Evolutionary conservation across 345 rosid genomes (phyloP), one percentile per base, ranked within the genome.

Genomic region (Populus nigra): DNA sequence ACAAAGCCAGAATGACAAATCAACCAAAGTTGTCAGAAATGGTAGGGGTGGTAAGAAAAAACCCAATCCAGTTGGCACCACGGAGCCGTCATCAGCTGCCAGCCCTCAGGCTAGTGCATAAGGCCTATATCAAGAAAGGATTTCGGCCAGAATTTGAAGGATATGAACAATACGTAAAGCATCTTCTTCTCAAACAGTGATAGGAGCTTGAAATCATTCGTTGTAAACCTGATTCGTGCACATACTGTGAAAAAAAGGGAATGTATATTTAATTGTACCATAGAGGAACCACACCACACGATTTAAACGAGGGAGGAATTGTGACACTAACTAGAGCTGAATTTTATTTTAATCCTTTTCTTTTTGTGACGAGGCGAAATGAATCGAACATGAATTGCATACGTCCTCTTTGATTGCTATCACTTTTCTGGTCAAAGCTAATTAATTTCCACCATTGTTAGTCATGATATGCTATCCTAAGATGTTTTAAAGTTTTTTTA

Each of bases 81-180:
- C 78, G 11, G 94, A 93, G 73, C 84, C 92, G 49, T 85, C 93
- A 72, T 82, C 94, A 65, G 81, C 90, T 62, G 65, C 83, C 29
- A 76, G 83, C 55, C 78, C 86, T 45, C 83, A 87, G 70, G 86
- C 87, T 20, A 78, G 83, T 25, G 81, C 90, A 38, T 87, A 75
- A 79, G 33, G 69, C 55, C 43, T 9, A 8, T 35, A 15, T 4
- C 13, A 43, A 62, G 4, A 17, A 71, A 75, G 39, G n/a, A 35
- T 43, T 59, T 15, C 15, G 61, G n/a, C 12, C 22, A 75, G 11
- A n/a, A 18, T 50, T 38, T 5, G 10, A 23, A 20, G 36, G 41
- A 72, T 43, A 25, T 67, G 35, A 65, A 68, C 23, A 20, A 59
- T n/a, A 2, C 23, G 16, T 3, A 35, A 16, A 49, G 55, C 38